Evolutionary conservation across 768 basidiomycete species (phyloP).

Genomic region (Pseudohyphozyma bogoriensis): DNA sequence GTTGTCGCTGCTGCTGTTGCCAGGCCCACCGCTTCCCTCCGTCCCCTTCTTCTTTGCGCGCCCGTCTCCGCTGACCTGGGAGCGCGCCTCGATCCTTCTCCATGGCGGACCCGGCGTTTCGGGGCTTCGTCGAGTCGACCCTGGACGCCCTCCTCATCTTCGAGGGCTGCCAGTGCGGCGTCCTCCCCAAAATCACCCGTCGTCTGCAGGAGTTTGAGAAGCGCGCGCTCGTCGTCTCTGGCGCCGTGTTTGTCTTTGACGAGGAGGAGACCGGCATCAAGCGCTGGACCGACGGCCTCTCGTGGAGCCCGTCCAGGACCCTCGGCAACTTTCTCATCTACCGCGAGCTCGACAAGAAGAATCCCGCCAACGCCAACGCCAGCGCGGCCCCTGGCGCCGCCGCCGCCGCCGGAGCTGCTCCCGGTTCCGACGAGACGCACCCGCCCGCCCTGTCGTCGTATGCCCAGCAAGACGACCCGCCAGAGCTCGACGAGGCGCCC

Average conservation of each 20-base stretch:
- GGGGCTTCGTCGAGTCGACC: slow-evolving; percentile 87
- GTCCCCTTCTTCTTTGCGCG: too few species aligned
- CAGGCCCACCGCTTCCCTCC: neutral
- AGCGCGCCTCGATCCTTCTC: too few species aligned
- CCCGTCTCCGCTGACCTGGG: too few species aligned
- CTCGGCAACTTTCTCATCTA: slow-evolving; percentile 92
- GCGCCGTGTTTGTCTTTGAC: slow-evolving; percentile 93
- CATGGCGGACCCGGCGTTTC: slow-evolving; percentile 30
- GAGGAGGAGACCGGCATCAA: slow-evolving; percentile 96
- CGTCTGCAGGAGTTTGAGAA: slow-evolving; percentile 79
- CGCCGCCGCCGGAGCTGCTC: neutral
- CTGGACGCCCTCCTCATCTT: slow-evolving; percentile 93
- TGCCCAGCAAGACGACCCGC: neutral
- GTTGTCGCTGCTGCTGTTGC: neutral
- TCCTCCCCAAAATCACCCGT: slow-evolving; percentile 84
- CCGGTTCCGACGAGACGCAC: neutral
- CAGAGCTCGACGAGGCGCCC: slow-evolving; percentile 6
- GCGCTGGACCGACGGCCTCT: slow-evolving; percentile 81
- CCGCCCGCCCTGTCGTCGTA: too few species aligned
- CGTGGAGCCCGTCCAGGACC: slow-evolving; percentile 88
- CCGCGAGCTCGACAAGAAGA: slow-evolving; percentile 79
- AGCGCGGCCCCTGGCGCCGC: neutral
- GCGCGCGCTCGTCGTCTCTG: slow-evolving; percentile 81
- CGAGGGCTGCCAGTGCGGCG: slow-evolving; percentile 78
- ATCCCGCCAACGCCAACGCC: neutral